Evolutionary conservation across 1,139 yeast species (phyloP), one percentile per base, ranked within the genome.

Genomic region (Lodderomyces orthopsilosis): DNA sequence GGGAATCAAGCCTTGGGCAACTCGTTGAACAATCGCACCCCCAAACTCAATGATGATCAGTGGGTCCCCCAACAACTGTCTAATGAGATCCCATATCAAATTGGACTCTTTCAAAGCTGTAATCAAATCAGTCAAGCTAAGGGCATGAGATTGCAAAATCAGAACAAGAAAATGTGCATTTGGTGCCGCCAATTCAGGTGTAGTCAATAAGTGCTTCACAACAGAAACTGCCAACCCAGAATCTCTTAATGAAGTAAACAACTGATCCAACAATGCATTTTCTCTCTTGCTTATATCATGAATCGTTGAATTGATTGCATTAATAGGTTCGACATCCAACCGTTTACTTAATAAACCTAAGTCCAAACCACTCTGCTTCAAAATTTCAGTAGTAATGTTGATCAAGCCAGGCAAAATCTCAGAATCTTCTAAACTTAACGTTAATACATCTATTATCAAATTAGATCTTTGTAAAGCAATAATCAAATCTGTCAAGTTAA

Each of bases 191-290:
- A 63, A 57, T 19, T 57, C 56, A 2, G 66, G 66, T 18, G 56
- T 54, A 22, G 65, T 61, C 41, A 63, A 46, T 37, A 63, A 53
- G 46, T 59, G 58, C 39, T 58, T 56, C 22, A 61, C 52, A 5
- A 65, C 56, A 18, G 65, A 55, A 46, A 53, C 50, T 5, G 62
- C 66, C 46, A 65, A 60, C 1, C 70, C 70, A 4, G 70, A 65
- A 38, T 64, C 62, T 32, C 48, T 55, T 41, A 65, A 55, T 0
- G 68, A 54, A 8, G 52, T 51, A 28, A 65, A 53, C 23, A 64
- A 48, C 13, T 57, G 56, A 45, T 62, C 51, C 44, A 62, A 53
- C 17, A 62, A 38, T 15, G 49, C 49, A 35, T 53, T 54, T 19
- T 63, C 69, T 48, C 68, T 54, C 43, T 58, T 59, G 18, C 41